Evolutionary conservation across 805 yeast species (phyloP).

Genomic region (Grigorovia humatica): DNA sequence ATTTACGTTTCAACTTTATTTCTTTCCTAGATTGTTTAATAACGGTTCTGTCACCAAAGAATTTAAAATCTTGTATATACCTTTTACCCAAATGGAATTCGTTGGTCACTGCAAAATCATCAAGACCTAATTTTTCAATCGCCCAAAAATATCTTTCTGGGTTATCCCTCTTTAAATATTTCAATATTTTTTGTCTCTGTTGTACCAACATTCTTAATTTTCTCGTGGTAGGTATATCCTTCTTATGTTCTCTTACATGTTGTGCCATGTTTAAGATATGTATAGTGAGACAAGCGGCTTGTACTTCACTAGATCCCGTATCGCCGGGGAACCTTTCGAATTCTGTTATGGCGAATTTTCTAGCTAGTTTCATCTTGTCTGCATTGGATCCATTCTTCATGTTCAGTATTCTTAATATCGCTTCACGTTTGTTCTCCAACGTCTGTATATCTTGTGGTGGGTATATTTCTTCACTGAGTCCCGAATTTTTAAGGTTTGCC

Average conservation of each 20-base stretch:
- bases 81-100: slow-evolving; percentile 76
- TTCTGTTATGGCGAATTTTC: slow-evolving; percentile 60
- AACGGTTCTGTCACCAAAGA: slow-evolving; percentile 61
- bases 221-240: slow-evolving; percentile 65
- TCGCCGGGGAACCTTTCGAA: slow-evolving; percentile 81
- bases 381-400: slow-evolving; percentile 57
- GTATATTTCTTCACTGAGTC: slow-evolving; percentile 16
- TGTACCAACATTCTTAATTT: slow-evolving; percentile 75
- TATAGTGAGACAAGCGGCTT: slow-evolving; percentile 83
- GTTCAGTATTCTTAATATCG: slow-evolving; percentile 59
- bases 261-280: slow-evolving; percentile 67
- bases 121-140: slow-evolving; percentile 76
- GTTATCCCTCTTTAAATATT: slow-evolving; percentile 69
- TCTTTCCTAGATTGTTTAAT: slow-evolving; percentile 46
- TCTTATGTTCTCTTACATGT: slow-evolving; percentile 58
- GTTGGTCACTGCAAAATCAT: slow-evolving; percentile 63
- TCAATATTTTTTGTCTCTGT: slow-evolving; percentile 72
- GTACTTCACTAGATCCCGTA: slow-evolving; percentile 92
- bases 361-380: slow-evolving; percentile 50
- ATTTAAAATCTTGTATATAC: slow-evolving; percentile 67
- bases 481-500: slow-evolving; percentile 17
- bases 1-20: slow-evolving; percentile 37
- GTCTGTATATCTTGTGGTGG: slow-evolving; percentile 25
- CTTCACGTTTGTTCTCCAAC: slow-evolving; percentile 53
- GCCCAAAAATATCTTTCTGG: slow-evolving; percentile 81